phyloP scores from a whole-genome alignment of 352 stramenopile genomes.

The Pythium phragmiticola region DNA sequence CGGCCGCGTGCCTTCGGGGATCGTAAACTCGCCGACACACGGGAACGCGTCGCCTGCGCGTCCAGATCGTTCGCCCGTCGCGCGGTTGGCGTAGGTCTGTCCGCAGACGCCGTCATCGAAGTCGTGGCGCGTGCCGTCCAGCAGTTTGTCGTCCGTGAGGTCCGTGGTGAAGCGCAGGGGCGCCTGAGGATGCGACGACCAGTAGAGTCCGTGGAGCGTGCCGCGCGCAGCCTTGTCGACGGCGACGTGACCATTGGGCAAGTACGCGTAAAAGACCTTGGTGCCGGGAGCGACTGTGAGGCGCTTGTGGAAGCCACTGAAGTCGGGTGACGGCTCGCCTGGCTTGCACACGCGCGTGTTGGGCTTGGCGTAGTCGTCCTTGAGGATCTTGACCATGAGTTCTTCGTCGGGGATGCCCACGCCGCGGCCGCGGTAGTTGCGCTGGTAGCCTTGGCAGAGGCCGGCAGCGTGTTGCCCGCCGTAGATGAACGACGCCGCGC shows the following conservation, averaged over 20 bases:
- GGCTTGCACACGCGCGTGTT: constrained; percentile 33
- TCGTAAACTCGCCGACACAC: constrained; percentile 42
- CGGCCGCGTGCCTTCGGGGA: constrained; percentile 35
- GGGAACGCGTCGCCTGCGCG: constrained; percentile 45
- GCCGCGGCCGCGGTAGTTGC: constrained; percentile 52
- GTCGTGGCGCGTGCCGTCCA: constrained; percentile 53
- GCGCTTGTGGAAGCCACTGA: constrained; percentile 25
- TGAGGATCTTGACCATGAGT: constrained; percentile 53
- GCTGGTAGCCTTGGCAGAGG: constrained; percentile 53
- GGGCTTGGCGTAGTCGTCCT: constrained; percentile 31
- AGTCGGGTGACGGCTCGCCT: constrained; percentile 19
- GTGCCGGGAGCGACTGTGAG: constrained; percentile 30
- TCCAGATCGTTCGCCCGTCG: constrained; percentile 23
- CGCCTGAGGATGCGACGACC: constrained; percentile 36
- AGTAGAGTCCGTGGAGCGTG: constrained; percentile 58
- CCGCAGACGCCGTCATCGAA: constrained; percentile 65
- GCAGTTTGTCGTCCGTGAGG: constrained; percentile 41
- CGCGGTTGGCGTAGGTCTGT: constrained; percentile 34
- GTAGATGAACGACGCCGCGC: constrained; percentile 47
- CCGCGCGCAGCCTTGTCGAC: constrained; percentile 52
- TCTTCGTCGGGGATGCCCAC: constrained; percentile 30
- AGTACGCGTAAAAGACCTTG: constrained; percentile 54
- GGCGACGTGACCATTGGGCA: constrained; percentile 57
- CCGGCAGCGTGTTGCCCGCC: constrained; percentile 34
- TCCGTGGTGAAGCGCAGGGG: constrained; percentile 41